Base-by-base conservation (phyloP, 2,329 filamentous ascomycete species). In the Paecilomyces niveus region DNA sequence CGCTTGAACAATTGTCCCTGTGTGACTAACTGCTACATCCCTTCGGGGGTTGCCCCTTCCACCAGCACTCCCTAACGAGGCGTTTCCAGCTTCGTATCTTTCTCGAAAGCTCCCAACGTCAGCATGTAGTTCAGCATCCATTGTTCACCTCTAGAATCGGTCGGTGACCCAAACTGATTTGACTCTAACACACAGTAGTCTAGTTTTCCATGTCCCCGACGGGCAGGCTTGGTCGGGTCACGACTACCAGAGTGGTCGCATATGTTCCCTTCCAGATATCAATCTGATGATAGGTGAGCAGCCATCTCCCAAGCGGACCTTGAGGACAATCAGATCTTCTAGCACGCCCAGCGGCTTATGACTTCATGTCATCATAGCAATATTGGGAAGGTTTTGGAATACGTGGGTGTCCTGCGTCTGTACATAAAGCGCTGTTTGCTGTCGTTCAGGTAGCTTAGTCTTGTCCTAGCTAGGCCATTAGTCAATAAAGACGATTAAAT, bases 161-260 rank as follows among this genome's bases (percentile, higher is more conserved):
- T 39, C 58, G 58, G 58, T 45, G 56, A 58, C 59, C 55, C 57
- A 15, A n/a, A 26, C 66, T 68, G 63, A 64, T 61, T 67, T 65
- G 62, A 65, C 63, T 56, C 59, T 62, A 63, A 59, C 54, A 54
- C 53, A 35, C 63, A 65, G 63, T 61, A 59, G 63, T 59, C 55
- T 63, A 61, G 65, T 62, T 55, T 59, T 58, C 62, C 53, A 56
- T 59, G 55, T 49, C 24, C 56, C 56, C 55, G 53, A 59, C 58
- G 63, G 64, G 59, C 59, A 56, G 32, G 62, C 49, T 45, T 61
- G 57, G 56, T 56, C 57, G 59, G 59, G 67, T 64, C 56, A 60
- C 60, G 57, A 68, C 64, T 66, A 67, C 65, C 69, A 74, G 71
- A 71, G 74, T 71, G 68, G 72, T 74, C 15, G 15, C 15, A 45